A percentile compares a stretch with the other conserved stretches of the same genome.
phyloP scores from a whole-genome alignment of 2,329 filamentous ascomycete genomes.

The Phyllosticta capitalensis region DNA sequence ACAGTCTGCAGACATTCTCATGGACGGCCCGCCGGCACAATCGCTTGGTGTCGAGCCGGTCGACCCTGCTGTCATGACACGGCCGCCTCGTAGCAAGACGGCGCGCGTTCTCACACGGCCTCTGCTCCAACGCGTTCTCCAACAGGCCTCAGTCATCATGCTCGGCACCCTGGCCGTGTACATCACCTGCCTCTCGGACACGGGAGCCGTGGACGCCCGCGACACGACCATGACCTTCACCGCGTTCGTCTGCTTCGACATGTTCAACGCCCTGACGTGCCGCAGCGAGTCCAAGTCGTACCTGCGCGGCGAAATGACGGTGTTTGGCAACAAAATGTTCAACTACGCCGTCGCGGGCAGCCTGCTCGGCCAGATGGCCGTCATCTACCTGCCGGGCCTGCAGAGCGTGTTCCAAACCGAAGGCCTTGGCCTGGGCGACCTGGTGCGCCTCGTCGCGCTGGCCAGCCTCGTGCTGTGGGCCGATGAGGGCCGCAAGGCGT shows the following conservation, averaged over 20 bases:
- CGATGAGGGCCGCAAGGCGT: constrained; percentile 77
- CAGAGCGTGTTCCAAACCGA: constrained; percentile 97
- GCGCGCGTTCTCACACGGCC: constrained; percentile 84
- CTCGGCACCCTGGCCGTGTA: constrained; percentile 86
- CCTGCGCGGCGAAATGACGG: constrained; percentile 69
- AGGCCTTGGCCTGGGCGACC: constrained; percentile 62
- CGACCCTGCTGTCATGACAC: constrained; percentile 86
- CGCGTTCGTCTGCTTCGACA: constrained; percentile 97
- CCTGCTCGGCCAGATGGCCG: constrained; percentile 74
- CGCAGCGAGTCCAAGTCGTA: constrained; percentile 86
- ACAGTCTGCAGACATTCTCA: constrained; percentile 72
- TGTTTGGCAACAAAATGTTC: constrained; percentile 80
- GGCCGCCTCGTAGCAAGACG: constrained; percentile 75
- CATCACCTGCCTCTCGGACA: constrained; percentile 78
- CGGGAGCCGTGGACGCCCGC: constrained; percentile 69
- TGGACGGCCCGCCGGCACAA: constrained; percentile 96
- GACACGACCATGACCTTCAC: constrained; percentile 99
- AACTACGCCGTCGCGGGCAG: constrained; percentile 89
- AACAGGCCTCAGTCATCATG: constrained; percentile 84
- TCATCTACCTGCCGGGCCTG: constrained; percentile 90
- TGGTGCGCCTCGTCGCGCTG: constrained; percentile 61
- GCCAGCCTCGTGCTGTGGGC: constrained; percentile 92
- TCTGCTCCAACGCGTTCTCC: constrained; percentile 75
- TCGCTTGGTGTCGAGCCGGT: constrained; percentile 93
- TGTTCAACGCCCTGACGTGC: constrained; percentile 96